These are phyloP conservation scores for Melaleuca alternifolia DNA, from an alignment of 345 rosid species.

Conservation along the genomic window DNA sequence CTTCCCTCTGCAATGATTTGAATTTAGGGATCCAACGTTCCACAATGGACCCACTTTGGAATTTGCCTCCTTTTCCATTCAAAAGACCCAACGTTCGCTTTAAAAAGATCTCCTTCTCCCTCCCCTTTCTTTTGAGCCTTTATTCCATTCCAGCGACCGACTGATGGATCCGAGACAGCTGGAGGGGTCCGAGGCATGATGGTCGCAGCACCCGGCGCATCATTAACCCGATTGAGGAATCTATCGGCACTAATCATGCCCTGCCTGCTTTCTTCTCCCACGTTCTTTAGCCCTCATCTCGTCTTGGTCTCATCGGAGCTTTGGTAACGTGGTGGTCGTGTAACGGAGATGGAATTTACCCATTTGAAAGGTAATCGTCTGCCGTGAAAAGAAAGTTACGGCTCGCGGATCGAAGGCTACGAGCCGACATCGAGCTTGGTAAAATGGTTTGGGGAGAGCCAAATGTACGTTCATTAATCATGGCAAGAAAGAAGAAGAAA, in stretches of 20 bases:
- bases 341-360: background rate
- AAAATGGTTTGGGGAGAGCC: background rate
- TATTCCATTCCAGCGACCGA: background rate
- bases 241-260: background rate
- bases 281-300: background rate
- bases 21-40: constrained; percentile 32
- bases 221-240: background rate
- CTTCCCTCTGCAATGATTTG: constrained; percentile 22
- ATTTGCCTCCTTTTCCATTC: constrained; percentile 4
- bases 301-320: background rate
- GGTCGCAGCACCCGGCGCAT: background rate
- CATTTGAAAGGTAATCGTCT: background rate
- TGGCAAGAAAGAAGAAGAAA: background rate
- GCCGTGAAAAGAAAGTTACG: fast-evolving
- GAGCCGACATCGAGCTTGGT: background rate
- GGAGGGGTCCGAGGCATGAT: background rate
- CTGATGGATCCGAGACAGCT: background rate
- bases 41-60: background rate
- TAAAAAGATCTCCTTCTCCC: background rate
- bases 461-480: background rate
- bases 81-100: constrained; percentile 7
- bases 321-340: background rate
- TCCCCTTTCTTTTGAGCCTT: background rate
- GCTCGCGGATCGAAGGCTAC: background rate
- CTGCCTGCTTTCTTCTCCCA: background rate